Percentiles rank a stretch among this genome's conserved stretches.
phyloP scores from a whole-genome alignment of 2,329 filamentous ascomycete species.

The Fusarium stilboides region DNA sequence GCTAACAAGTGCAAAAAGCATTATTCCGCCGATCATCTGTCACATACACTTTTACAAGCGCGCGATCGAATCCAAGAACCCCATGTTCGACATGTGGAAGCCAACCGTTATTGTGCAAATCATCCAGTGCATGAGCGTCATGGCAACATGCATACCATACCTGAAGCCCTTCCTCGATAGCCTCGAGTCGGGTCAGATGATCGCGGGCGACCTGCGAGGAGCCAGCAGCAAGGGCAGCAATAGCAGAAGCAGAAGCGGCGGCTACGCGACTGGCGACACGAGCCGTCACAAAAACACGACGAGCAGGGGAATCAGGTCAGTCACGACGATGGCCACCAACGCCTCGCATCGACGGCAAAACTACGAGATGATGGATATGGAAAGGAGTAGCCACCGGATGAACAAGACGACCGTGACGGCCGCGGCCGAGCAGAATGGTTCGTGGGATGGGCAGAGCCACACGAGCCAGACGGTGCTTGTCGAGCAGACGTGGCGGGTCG shows the following conservation, averaged over 20 bases:
- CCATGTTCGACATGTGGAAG: constrained; percentile 41
- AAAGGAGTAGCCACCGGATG: not conserved
- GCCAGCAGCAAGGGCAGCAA: constrained; percentile 29
- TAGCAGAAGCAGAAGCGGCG: constrained; percentile 22
- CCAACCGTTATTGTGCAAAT: constrained; percentile 37
- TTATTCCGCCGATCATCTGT: constrained; percentile 39
- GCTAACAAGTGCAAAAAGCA: constrained; percentile 25
- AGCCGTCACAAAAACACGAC: no score
- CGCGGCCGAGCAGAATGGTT: constrained; percentile 15
- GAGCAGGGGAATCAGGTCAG: not conserved
- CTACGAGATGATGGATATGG: not conserved
- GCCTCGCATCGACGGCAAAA: not conserved
- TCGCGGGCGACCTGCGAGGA: constrained; percentile 31
- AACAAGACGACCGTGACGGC: constrained; percentile 18
- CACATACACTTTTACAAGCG: constrained; percentile 39
- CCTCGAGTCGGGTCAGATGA: constrained; percentile 44
- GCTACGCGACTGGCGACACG: not conserved
- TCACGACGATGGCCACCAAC: not conserved
- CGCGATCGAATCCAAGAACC: constrained; percentile 22
- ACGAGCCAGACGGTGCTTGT: constrained; percentile 46
- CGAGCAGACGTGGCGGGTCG: constrained; percentile 39
- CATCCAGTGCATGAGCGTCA: constrained; percentile 42
- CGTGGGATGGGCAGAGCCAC: constrained; percentile 45
- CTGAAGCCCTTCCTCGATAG: constrained; percentile 46
- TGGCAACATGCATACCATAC: constrained; percentile 42